A percentile compares a stretch with the other conserved stretches of the same genome.
Conservation (phyloP, 2,329 filamentous ascomycete species). For the Polytolypa hystricis region DNA sequence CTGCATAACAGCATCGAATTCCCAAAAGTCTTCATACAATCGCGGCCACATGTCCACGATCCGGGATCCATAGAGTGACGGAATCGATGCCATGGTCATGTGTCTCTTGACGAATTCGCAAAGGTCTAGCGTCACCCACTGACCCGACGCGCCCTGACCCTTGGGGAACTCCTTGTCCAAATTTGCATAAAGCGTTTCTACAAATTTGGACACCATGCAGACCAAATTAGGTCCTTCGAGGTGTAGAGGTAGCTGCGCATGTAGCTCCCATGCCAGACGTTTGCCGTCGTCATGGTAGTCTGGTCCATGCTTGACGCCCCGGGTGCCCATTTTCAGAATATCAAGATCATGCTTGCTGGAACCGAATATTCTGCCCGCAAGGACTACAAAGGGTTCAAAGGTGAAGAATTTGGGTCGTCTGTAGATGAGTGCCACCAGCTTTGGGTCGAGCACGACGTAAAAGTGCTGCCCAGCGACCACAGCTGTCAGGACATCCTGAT, state of each 20-base stretch:
- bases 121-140: conserved; percentile 14
- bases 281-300: conserved; percentile 8
- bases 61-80: conserved; percentile 13
- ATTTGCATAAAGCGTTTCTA: conserved; percentile 10
- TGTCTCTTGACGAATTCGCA: conserved; percentile 11
- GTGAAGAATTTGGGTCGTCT: conserved; percentile 13
- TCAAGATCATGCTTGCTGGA: conserved; percentile 12
- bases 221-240: conserved; percentile 8
- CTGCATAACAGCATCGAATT: conserved; percentile 13
- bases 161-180: conserved; percentile 13
- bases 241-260: conserved; percentile 8
- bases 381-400: conserved; percentile 12
- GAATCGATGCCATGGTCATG: conserved; percentile 13
- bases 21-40: conserved; percentile 13
- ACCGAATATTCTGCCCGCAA: conserved; percentile 11
- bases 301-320: conserved; percentile 2
- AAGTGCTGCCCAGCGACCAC: conserved; percentile 12
- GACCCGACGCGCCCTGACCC: not conserved
- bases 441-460: conserved; percentile 15
- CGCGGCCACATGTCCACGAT: conserved; percentile 14
- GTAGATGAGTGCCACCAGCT: conserved; percentile 13
- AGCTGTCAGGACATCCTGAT: conserved; percentile 3
- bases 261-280: conserved; percentile 10
- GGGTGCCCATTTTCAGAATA: conserved; percentile 11
- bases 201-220: conserved; percentile 10